Percentiles rank a stretch among this genome's conserved stretches.
These are phyloP conservation scores for Powellomyces hirtus DNA, from an alignment of 192 early-diverging fungal genomes.

Conservation along the genomic window DNA sequence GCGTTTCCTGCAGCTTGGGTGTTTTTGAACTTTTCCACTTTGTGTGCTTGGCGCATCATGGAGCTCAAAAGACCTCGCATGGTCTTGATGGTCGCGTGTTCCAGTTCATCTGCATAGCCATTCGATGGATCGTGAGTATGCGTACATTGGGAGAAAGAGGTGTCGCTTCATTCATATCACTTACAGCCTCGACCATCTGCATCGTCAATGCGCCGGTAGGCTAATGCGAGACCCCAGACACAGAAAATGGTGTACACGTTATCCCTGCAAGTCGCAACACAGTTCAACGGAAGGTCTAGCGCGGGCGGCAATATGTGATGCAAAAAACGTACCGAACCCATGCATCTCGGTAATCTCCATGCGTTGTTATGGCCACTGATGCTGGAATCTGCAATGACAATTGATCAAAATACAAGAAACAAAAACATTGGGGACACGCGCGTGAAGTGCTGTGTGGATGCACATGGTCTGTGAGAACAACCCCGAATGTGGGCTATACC, in stretches of 20 bases:
- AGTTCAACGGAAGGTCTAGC: no score
- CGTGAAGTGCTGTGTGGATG: no score
- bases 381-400: constrained; percentile 73
- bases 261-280: constrained; percentile 63
- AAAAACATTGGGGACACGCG: no score
- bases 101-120: constrained; percentile 72
- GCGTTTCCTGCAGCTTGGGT: constrained; percentile 70
- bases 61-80: constrained; percentile 80
- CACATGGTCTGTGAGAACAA: no score
- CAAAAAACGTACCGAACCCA: constrained; percentile 69
- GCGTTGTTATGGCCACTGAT: constrained; percentile 79
- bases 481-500: no score
- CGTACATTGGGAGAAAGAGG: no score
- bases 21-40: constrained; percentile 82
- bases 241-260: constrained; percentile 87
- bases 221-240: constrained; percentile 78
- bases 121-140: no score
- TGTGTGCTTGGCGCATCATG: constrained; percentile 81
- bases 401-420: background rate
- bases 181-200: constrained; percentile 76
- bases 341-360: constrained; percentile 87
- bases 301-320: no score
- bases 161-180: constrained; percentile 14
- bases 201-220: constrained; percentile 83
- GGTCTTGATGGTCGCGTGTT: constrained; percentile 80